phyloP scores from a whole-genome alignment of 202 grass and related monocot genomes.

The Setaria italica region DNA sequence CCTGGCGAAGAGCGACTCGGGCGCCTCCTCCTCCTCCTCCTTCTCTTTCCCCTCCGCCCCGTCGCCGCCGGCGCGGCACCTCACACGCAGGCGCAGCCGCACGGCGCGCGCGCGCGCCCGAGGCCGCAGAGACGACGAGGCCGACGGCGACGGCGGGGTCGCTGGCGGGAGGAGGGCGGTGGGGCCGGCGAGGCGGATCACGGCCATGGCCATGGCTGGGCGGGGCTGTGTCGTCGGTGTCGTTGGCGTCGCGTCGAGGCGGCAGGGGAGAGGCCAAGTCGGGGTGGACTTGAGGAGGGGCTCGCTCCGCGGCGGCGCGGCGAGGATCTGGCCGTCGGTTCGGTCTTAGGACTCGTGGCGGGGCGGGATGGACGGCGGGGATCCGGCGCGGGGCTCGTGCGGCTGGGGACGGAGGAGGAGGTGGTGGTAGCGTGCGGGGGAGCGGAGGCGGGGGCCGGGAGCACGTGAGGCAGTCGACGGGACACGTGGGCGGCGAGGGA shows the following conservation, averaged over 20 bases:
- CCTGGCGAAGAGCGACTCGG: slow-evolving; percentile 81
- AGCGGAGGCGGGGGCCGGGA: neutral
- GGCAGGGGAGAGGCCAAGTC: neutral
- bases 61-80: slow-evolving; percentile 47
- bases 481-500: slow-evolving; percentile 30
- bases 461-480: slow-evolving; percentile 2
- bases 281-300: neutral
- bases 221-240: neutral
- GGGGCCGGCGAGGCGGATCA: slow-evolving; percentile 58
- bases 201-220: slow-evolving; percentile 50
- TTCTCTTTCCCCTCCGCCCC: slow-evolving; percentile 37
- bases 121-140: neutral
- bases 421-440: slow-evolving; percentile 37
- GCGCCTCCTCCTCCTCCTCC: slow-evolving; percentile 57
- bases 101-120: neutral
- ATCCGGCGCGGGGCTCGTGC: slow-evolving; percentile 22
- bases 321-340: slow-evolving; percentile 9
- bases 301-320: neutral
- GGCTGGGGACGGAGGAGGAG: slow-evolving; percentile 10
- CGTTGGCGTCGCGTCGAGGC: slow-evolving; percentile 9
- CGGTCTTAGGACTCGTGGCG: neutral
- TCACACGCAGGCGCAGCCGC: slow-evolving; percentile 31
- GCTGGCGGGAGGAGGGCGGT: slow-evolving; percentile 17
- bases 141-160: neutral
- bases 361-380: slow-evolving; percentile 3